Evolutionary conservation across 73 alveolate genomes (phyloP).

Genomic region (Tetrahymena thermophila): DNA sequence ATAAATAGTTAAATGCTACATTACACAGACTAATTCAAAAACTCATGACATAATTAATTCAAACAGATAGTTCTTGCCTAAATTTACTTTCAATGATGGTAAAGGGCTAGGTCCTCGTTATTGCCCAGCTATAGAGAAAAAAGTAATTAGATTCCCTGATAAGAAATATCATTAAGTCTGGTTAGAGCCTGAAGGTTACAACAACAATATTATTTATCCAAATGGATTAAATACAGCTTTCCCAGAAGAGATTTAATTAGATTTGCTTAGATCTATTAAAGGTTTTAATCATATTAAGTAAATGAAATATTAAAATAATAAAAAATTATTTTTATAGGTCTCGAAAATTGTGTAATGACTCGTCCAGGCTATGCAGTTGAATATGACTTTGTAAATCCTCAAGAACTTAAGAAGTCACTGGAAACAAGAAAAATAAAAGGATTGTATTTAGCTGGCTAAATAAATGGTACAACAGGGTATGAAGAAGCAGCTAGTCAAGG

Average conservation of each 20-base stretch:
- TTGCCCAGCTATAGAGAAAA: conserved; percentile 57
- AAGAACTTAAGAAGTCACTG: conserved; percentile 37
- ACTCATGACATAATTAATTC: conserved; percentile 15
- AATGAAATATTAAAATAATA: not conserved
- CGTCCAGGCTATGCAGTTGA: conserved; percentile 46
- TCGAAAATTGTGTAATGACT: not conserved
- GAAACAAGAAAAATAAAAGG: conserved; percentile 38
- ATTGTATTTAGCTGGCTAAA: conserved; percentile 54
- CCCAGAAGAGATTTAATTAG: conserved; percentile 48
- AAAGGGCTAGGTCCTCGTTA: conserved; percentile 64
- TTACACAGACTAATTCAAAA: conserved; percentile 37
- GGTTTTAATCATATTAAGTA: conserved; percentile 16
- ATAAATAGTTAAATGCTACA: conserved; percentile 25
- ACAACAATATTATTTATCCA: conserved; percentile 50
- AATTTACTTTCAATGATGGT: conserved; percentile 42
- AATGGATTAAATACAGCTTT: conserved; percentile 53
- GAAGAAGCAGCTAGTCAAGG: conserved; percentile 71
- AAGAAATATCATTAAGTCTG: conserved; percentile 51
- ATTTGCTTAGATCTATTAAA: conserved; percentile 20
- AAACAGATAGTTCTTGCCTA: conserved; percentile 18
- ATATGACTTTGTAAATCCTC: conserved; percentile 54
- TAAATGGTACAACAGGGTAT: conserved; percentile 67
- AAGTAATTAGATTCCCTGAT: conserved; percentile 48
- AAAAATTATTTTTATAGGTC: not conserved
- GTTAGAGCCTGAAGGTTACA: conserved; percentile 67